Evolutionary conservation across 345 rosid species (phyloP), one percentile per base, ranked within the genome.

Genomic region (Pistacia atlantica): DNA sequence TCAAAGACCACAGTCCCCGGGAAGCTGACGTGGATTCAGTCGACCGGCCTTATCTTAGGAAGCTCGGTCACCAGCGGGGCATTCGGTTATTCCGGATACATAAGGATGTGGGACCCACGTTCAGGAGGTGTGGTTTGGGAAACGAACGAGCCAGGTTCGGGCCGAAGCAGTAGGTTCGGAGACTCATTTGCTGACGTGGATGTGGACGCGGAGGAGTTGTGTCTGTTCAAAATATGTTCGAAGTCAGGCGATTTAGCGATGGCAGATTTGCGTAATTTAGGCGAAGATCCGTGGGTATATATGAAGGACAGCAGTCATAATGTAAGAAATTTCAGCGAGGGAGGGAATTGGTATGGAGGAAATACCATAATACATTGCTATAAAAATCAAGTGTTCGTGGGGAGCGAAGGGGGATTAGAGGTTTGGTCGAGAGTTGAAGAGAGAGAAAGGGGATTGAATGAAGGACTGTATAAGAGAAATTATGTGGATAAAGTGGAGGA

Each of bases 101-200:
- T 95, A 63, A 65, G 97, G 70, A 79, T 93, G 11, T 93, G 98
- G 99, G 99, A 95, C 77, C 91, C 97, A 1, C 83, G 98, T 78
- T 71, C 88, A 1, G 81, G 85, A 17, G 61, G 55, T 22, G 88
- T 92, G 67, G 88, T 91, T 4, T 95, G 99, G 99, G 97, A 93
- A 74, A 90, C 97, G 25, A 92, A 64, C 73, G 99, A 95, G 86
- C 99, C 99, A 16, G 98, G 99, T 1, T 87, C 96, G 8, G 98
- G 98, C 17, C 87, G 98, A 58, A 93, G 97, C 82, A 92, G 92
- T 75, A 79, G 98, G 81, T 93, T 78, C 73, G 98, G 98, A 11
- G 99, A 95, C 73, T 80, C 99, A 0, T 90, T 95, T 51, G 96
- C 99, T 0, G 97, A 95, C 61, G 89, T 87, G 54, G 97, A 85